Conservation (phyloP, 1,284 basidiomycete species). For the Cutaneotrichosporon dermatis region DNA sequence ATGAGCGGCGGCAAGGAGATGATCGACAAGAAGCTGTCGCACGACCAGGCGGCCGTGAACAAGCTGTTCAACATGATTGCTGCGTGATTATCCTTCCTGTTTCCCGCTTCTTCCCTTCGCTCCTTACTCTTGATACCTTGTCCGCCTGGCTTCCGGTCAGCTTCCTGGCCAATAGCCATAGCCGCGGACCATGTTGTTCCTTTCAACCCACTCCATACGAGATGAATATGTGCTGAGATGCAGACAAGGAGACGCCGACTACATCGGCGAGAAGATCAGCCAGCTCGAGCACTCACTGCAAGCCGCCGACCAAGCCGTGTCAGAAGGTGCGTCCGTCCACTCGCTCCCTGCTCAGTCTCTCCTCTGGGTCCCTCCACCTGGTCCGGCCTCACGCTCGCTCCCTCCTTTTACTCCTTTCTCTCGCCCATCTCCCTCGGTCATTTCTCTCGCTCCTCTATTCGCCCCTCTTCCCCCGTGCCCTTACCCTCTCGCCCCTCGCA, state of each 20-base stretch:
- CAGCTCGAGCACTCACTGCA: constrained; percentile 36
- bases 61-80: constrained; percentile 19
- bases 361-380: too few species aligned
- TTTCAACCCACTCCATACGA: not conserved
- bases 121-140: too few species aligned
- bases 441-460: too few species aligned
- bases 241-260: constrained; percentile 27
- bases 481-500: too few species aligned
- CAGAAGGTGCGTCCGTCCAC: constrained; percentile 1
- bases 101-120: too few species aligned
- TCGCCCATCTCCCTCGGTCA: too few species aligned
- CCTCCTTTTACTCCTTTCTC: too few species aligned
- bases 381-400: too few species aligned
- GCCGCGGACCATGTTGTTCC: not conserved
- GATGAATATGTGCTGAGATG: constrained; percentile 8
- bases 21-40: constrained; percentile 16
- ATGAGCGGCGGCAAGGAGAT: constrained; percentile 26
- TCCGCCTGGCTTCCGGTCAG: too few species aligned
- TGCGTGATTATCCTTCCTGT: constrained; percentile 16
- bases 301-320: constrained; percentile 23
- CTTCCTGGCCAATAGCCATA: too few species aligned
- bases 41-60: constrained; percentile 10
- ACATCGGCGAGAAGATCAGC: constrained; percentile 33
- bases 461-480: too few species aligned
- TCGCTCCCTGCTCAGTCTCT: too few species aligned